phyloP scores from a whole-genome alignment of 1,284 basidiomycete species.

The Polyporus tsugae region DNA sequence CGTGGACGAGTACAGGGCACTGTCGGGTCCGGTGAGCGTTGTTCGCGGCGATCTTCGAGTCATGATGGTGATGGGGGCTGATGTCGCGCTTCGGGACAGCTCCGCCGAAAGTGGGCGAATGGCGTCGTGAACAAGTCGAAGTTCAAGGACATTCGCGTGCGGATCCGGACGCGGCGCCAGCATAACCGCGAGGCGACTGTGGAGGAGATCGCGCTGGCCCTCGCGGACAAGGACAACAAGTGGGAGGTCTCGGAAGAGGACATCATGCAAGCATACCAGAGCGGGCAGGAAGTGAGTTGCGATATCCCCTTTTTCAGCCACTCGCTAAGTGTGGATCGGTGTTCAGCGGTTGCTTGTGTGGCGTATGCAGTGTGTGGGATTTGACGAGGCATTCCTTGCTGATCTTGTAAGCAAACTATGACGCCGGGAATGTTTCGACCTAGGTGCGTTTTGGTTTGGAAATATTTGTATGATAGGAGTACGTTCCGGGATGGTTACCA shows the following conservation, averaged over 20 bases:
- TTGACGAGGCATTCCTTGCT: constrained; percentile 10
- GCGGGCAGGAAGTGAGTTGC: constrained; percentile 15
- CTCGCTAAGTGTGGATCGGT: neutral
- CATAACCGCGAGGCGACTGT: constrained; percentile 28
- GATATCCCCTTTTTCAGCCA: too few species aligned
- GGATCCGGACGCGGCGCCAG: constrained; percentile 25
- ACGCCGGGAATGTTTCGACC: neutral
- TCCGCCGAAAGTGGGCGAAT: constrained; percentile 19
- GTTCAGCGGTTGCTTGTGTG: constrained; percentile 11
- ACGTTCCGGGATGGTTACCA: neutral
- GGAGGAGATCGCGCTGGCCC: constrained; percentile 25
- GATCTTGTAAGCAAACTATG: constrained; percentile 2
- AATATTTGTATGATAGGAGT: neutral
- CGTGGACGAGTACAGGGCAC: constrained; percentile 27
- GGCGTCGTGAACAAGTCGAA: constrained; percentile 10
- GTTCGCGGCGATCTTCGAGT: neutral
- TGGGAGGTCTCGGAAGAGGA: neutral
- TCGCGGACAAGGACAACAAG: neutral
- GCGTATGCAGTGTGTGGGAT: constrained; percentile 13
- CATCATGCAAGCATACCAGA: constrained; percentile 11
- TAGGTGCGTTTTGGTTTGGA: neutral
- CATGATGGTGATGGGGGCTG: neutral
- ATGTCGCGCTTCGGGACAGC: neutral
- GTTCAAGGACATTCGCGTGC: constrained; percentile 26
- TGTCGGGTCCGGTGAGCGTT: neutral